Base-by-base conservation (phyloP, 176 grass and related monocot species). In the Pharus latifolius region DNA sequence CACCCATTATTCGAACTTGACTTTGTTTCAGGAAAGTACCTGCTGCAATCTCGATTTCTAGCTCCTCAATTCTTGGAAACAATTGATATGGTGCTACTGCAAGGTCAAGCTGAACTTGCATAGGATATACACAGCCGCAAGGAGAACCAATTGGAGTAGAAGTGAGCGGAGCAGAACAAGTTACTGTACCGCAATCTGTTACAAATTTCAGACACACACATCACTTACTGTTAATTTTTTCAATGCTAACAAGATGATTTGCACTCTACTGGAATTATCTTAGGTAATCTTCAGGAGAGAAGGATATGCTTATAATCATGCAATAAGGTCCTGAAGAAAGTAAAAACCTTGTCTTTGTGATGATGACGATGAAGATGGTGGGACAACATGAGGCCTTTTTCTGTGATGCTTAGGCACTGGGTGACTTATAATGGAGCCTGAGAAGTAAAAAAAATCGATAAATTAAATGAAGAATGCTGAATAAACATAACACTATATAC, bases 1-100 rank as follows among this genome's bases (percentile, higher is more conserved):
- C 90, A 34, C 85, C 90, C 90, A 92, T 92, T 76, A 92, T 92
- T 51, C 78, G 76, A 69, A 92, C 85, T 58, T 92, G 90, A 72
- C 85, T 88, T 73, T 88, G 90, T 80, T 82, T 88, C 59, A 92
- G 59, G 64, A 88, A 92, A 50, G 85, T 92, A 38, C 82, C 78
- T 24, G 78, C 65, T 42, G 90, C 82, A 73, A 92, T 64, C 63
- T 88, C 90, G 18, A 88, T 84, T 73, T 92, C 90, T 41, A 92
- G 80, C 47, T 92, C 90, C 54, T 70, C 82, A 9, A 88, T 82
- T 67, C 85, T 79, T 45, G 90, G 83, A 48, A 92, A 92, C 54
- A 92, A 35, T 50, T 85, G 74, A 76, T 76, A 92, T 26, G 89
- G 82, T 69, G 85, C 85, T 26, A 92, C 78, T 16, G 64, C 85